Percentiles rank a stretch among this genome's conserved stretches.
phyloP scores from a whole-genome alignment of 1,284 basidiomycete species.

The Papiliotrema flavescens region DNA sequence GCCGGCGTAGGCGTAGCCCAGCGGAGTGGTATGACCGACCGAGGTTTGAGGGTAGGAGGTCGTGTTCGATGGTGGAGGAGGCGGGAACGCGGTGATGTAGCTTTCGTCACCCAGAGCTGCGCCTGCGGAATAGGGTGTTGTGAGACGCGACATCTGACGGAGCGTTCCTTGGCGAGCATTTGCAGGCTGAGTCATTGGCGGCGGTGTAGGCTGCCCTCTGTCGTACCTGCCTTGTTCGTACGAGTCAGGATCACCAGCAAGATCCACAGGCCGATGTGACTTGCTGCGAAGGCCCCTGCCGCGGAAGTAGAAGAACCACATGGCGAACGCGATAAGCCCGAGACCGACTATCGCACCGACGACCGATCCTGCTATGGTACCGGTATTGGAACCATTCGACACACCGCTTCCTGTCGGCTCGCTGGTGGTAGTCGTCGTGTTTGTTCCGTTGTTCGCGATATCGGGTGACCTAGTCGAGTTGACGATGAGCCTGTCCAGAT shows the following conservation, averaged over 20 bases:
- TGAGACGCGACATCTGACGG: no score
- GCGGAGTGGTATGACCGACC: no score
- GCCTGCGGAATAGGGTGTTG: no score
- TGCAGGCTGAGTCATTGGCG: no score
- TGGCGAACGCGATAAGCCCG: conserved; percentile 9
- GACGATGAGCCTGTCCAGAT: conserved; percentile 17
- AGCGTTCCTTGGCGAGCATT: no score
- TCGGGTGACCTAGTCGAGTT: conserved; percentile 10
- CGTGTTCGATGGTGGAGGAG: no score
- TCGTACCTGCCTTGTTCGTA: no score
- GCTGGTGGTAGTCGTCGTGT: conserved; percentile 1
- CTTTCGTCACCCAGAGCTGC: no score
- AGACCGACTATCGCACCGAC: conserved; percentile 15
- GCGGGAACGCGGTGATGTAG: no score
- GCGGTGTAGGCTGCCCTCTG: no score
- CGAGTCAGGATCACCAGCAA: neutral
- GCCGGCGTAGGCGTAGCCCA: no score
- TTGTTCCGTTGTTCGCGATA: conserved; percentile 1
- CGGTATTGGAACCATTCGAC: neutral
- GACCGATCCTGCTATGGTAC: conserved; percentile 18
- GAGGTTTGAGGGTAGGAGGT: no score
- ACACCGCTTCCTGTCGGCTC: neutral
- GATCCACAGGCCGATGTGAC: neutral
- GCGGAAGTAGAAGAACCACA: conserved; percentile 11
- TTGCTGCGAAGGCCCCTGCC: neutral